Evolutionary conservation across 1,139 yeast genomes (phyloP).

Genomic region (Suhomyces anneliseae): DNA sequence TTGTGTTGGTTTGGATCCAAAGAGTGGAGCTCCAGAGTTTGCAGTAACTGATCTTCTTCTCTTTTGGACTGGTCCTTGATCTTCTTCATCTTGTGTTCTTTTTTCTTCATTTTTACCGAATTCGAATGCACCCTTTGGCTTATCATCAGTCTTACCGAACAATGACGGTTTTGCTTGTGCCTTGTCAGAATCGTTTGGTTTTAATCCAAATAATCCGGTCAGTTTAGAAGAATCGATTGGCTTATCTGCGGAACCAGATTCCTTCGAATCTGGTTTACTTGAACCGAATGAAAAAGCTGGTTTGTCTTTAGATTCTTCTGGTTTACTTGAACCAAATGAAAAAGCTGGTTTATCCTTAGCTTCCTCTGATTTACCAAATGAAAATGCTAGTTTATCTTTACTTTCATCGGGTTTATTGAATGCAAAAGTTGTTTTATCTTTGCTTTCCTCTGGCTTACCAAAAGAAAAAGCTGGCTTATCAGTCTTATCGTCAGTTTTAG

Average conservation of each 20-base stretch:
- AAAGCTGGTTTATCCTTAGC: too few relatives aligned
- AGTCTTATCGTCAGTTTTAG: not conserved
- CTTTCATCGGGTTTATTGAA: conserved; percentile 4
- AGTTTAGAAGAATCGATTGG: too few relatives aligned
- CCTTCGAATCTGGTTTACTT: not conserved
- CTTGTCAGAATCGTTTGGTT: not conserved
- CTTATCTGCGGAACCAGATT: too few relatives aligned
- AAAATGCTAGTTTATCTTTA: not conserved
- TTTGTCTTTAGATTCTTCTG: too few relatives aligned
- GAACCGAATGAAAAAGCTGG: not conserved
- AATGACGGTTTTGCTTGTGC: not conserved
- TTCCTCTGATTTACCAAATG: too few relatives aligned
- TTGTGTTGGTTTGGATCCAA: not conserved
- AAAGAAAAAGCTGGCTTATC: not conserved
- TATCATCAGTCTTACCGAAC: not conserved
- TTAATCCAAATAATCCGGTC: not conserved
- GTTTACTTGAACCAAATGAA: not conserved
- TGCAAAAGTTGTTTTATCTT: conserved; percentile 6
- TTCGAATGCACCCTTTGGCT: not conserved
- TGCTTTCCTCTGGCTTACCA: not conserved
- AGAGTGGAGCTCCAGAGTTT: not conserved
- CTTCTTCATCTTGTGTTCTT: not conserved
- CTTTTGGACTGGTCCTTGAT: not conserved
- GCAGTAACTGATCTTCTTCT: not conserved
- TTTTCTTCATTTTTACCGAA: not conserved